Evolutionary conservation across 345 rosid species (phyloP), one percentile per base, ranked within the genome.

Genomic region (Salix arbutifolia): DNA sequence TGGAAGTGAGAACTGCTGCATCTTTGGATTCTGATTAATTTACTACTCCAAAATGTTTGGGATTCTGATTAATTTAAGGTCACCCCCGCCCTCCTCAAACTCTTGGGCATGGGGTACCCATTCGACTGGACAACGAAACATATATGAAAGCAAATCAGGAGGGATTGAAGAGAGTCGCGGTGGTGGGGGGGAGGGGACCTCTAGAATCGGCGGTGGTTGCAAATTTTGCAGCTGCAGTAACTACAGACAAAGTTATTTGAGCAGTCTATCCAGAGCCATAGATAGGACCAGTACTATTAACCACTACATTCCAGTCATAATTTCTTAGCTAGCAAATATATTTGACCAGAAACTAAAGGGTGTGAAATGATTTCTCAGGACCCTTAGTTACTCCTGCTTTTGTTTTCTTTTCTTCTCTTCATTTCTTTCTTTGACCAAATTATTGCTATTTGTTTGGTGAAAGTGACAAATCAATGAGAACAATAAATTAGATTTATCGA

Each of bases 381-480:
- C 23, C 74, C 66, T 58, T n/a, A 42, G 50, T 48, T 48, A 0
- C 23, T 17, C 33, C 65, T 65, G 62, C 17, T 37, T 31, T 4
- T 65, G 62, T 26, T 38, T 19, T n/a, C 23, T 38, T 19, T 21
- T 38, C 11, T 6, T 8, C 12, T 8, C 11, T 10, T 40, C 46
- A 35, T 42, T 42, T 42, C 26, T 61, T 6, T 74, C 46, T 38
- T 67, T 74, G 66, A 31, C n/a, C 70, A 25, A 13, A 19, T 17
- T 28, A 35, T 23, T 5, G 8, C 4, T n/a, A 1, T 71, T 71
- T 71, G 31, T 38, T 60, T 77, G 38, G 64, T 73, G 88, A 85
- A 76, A 85, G 79, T 73, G 85, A 83, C 84, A 73, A 69, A 73
- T 73, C 84, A 71, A 61, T 76, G 74, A 10, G 46, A 35, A 26